A percentile compares a stretch with the other conserved stretches of the same genome.
Conservation (phyloP, 768 basidiomycete species). For the Phanerochaete carnosa region DNA sequence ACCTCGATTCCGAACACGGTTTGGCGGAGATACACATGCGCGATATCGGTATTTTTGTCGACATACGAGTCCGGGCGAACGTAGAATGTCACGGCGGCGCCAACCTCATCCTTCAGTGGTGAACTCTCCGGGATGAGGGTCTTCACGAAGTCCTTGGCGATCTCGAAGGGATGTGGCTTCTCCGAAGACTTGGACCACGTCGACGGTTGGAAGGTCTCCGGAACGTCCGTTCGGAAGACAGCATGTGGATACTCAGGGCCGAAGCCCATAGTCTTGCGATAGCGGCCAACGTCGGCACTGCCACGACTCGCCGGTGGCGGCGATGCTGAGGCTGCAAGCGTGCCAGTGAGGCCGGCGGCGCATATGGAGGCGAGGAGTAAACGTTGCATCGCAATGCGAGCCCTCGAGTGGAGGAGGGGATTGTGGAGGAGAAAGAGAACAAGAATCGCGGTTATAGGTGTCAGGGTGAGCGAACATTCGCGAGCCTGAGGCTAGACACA, state of each 20-base stretch:
- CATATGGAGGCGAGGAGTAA: slow-evolving; percentile 62
- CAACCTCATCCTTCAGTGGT: background rate
- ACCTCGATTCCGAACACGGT: slow-evolving; percentile 84
- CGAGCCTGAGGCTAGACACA: background rate
- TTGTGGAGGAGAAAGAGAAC: background rate
- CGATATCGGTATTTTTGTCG: slow-evolving; percentile 79
- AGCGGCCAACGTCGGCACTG: slow-evolving; percentile 15
- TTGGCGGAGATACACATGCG: slow-evolving; percentile 88
- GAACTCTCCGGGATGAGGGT: slow-evolving; percentile 30
- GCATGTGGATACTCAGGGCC: slow-evolving; percentile 79
- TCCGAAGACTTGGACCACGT: slow-evolving; percentile 15
- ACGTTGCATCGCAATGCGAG: slow-evolving; percentile 52
- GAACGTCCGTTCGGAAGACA: slow-evolving; percentile 51
- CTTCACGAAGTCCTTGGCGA: slow-evolving; percentile 64
- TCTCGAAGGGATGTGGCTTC: slow-evolving; percentile 48
- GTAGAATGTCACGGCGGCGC: slow-evolving; percentile 42
- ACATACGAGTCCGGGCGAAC: slow-evolving; percentile 86
- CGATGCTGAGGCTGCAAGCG: slow-evolving; percentile 38
- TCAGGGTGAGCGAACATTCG: background rate
- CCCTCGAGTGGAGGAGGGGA: background rate
- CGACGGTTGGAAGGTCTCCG: slow-evolving; percentile 22
- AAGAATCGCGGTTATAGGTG: background rate
- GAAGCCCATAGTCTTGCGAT: slow-evolving; percentile 87
- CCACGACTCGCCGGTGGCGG: background rate
- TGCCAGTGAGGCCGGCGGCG: slow-evolving; percentile 57